Base-by-base conservation (phyloP, 2,329 filamentous ascomycete genomes). In the Colletotrichum tropicicola region DNA sequence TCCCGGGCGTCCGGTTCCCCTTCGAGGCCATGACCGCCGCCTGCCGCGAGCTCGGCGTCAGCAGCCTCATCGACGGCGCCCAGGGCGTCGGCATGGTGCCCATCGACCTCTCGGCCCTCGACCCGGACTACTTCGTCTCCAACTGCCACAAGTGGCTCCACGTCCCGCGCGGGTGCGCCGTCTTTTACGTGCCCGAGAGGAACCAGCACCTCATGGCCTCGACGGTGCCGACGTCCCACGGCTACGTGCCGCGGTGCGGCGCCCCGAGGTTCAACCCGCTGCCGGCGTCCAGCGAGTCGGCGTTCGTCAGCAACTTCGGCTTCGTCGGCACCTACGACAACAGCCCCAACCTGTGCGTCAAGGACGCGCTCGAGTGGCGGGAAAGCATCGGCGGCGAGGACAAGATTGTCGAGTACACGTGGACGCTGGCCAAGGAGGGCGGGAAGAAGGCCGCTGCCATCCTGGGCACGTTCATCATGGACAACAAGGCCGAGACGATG, bases 81-180 rank as follows among this genome's bases (percentile, higher is more conserved):
- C 95, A 98, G 77, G 91, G 91, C 1, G 80, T 97, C 23, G 95
- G 95, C 2, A 91, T 96, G 77, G 84, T 97, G 7, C 82, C 85
- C 1, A 76, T 98, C 7, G 87, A 97, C 75, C 78, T 98, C 13
- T 68, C 74, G 0, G 75, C 78, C 4, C 79, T 94, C 3, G 87
- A 94, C 67, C 90, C 93, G 0, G 94, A 98, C 76, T 98, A 97
- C 79, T 92, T 97, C 73, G 86, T 95, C 13, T 91, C 85, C 59
- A 98, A 98, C 75, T 92, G 89, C 70, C 92, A 97, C 81, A 97
- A 97, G 81, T 98, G 95, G 95, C 87, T 98, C 7, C 90, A 88
- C 72, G 87, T 88, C 1, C 95, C 94, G 1, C 89, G 94, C 30
- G 91, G 90, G 15, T 94, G 91, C 73, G 93, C 93, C 3, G 81